Percentiles rank a stretch among this genome's conserved stretches.
Evolutionary conservation across 306 rosid genomes (phyloP).

Genomic region (Erythrophleum fordii): DNA sequence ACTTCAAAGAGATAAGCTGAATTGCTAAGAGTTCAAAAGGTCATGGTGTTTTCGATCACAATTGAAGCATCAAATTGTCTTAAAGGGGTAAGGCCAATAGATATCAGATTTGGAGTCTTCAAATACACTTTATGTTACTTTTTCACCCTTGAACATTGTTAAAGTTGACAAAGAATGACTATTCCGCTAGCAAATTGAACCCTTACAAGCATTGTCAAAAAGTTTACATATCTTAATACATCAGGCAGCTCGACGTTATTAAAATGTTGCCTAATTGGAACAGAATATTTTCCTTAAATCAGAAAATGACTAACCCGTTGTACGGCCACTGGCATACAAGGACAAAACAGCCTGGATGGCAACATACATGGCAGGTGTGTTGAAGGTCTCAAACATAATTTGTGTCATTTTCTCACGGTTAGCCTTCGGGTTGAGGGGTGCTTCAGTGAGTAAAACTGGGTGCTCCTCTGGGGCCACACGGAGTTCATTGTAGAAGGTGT

Average conservation of each 20-base stretch:
- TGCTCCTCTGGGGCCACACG: constrained; percentile 94
- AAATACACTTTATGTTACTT: not conserved
- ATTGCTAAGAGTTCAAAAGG: not conserved
- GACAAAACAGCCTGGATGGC: constrained; percentile 94
- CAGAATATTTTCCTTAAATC: constrained; percentile 2
- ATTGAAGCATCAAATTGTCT: not conserved
- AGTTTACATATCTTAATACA: not conserved
- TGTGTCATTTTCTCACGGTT: constrained; percentile 94
- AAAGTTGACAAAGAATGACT: not conserved
- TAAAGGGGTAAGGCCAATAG: not conserved
- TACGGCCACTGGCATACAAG: constrained; percentile 91
- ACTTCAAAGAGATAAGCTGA: not conserved
- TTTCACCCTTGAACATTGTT: not conserved
- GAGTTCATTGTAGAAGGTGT: constrained; percentile 87
- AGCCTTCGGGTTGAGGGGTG: constrained; percentile 94
- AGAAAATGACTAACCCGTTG: constrained; percentile 67
- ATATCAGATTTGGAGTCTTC: not conserved
- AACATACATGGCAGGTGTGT: constrained; percentile 90
- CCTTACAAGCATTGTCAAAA: not conserved
- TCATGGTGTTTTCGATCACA: not conserved
- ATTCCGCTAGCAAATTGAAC: not conserved
- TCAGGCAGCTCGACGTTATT: not conserved
- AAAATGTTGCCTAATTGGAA: not conserved
- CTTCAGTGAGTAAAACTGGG: constrained; percentile 89
- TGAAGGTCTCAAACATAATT: constrained; percentile 91